Evolutionary conservation across 1,284 basidiomycete species (phyloP).

Genomic region (Trichosporon sp.): DNA sequence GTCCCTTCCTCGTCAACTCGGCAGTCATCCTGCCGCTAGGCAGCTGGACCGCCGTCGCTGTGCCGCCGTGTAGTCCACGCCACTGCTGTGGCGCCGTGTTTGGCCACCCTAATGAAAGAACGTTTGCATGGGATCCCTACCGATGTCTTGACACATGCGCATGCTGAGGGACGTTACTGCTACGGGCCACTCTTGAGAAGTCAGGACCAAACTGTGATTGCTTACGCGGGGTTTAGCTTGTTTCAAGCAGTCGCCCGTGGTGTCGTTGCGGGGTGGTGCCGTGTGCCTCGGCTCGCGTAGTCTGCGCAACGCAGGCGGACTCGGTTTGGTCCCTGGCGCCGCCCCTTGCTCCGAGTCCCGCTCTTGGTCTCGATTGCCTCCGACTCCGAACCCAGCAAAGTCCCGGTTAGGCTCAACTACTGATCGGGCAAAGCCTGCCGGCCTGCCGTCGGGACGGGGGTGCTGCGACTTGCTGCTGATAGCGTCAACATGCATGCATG

Average conservation of each 20-base stretch:
- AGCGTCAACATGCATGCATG: not conserved
- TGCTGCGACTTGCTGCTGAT: not conserved
- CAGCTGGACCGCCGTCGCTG: not conserved
- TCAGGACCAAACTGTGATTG: not conserved
- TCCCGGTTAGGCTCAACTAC: not conserved
- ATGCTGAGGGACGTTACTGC: not conserved
- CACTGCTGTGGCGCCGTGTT: not conserved
- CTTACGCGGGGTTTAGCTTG: not conserved
- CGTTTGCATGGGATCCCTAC: too few species aligned
- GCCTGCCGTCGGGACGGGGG: not conserved
- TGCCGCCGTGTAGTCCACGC: not conserved
- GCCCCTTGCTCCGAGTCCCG: not conserved
- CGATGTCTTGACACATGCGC: not conserved
- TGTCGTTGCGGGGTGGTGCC: not conserved
- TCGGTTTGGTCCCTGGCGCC: not conserved
- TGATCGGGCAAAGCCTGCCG: not conserved
- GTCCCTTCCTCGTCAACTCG: not conserved
- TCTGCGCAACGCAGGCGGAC: not conserved
- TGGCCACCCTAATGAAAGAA: not conserved
- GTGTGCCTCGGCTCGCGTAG: not conserved
- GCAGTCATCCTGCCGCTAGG: not conserved
- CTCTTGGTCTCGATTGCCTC: not conserved
- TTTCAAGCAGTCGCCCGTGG: not conserved
- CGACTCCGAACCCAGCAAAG: not conserved
- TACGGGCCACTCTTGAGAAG: not conserved